Base-by-base conservation (phyloP, 495 filamentous ascomycete species). In the Aspergillus leporis region DNA sequence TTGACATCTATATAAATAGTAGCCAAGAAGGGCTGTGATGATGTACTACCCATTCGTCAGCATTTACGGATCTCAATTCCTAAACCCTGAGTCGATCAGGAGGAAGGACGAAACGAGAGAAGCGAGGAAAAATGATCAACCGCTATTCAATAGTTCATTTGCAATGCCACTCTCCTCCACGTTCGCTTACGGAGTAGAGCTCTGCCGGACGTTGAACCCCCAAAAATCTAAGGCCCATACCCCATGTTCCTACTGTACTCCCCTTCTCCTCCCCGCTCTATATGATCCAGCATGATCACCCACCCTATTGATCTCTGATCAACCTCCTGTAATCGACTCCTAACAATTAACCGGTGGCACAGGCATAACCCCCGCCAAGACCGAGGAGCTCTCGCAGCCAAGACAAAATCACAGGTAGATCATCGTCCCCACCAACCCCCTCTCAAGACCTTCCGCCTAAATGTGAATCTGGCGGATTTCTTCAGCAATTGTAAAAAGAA, bases 21-120 rank as follows among this genome's bases (percentile, higher is more conserved):
- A 2, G 43, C 43, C 43, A 47, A 47, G 43, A n/a, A 47, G 5
- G 43, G 43, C 43, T 22, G 43, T 47, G 43, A 43, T 43, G 40
- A 19, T 19, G 16, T 7, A 43, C n/a, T n/a, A n/a, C n/a, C n/a
- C 9, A 43, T 43, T 43, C 40, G n/a, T 43, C 40, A 40, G 36
- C 40, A 43, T 43, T 18, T 6, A n/a, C 14, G n/a, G 40, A 43
- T n/a, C 40, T 19, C 14, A 14, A 10, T 18, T 45, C 14, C 41
- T 21, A 9, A 9, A 45, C 41, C 18, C 19, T 21, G 1, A 45
- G 18, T 45, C 41, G 18, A 45, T 45, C 18, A 45, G 41, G 41
- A 45, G 41, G 41, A 19, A 19, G n/a, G 2, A 8, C 36, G 19
- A 36, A 36, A 14, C 14, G n/a, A 18, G 19, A 18, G 6, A 45